A percentile compares a stretch with the other conserved stretches of the same genome.
These are phyloP conservation scores for Leptographium galeiforme DNA, from an alignment of 2,329 filamentous ascomycete species.

Conservation along the genomic window DNA sequence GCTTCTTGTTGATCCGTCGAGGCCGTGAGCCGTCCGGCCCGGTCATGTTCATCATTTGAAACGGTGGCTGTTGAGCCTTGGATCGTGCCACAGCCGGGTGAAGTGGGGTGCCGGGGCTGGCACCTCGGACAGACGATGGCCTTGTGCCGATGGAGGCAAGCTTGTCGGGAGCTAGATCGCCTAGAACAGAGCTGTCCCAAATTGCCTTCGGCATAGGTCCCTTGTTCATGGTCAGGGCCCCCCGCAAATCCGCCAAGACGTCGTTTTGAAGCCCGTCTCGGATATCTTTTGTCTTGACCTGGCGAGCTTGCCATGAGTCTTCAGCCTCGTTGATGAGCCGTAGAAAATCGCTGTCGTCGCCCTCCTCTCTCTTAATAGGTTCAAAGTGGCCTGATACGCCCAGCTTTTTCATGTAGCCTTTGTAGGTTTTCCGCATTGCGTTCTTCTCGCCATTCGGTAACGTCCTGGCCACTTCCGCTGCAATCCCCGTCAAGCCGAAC, in stretches of 20 bases:
- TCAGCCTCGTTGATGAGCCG: slow-evolving; percentile 37
- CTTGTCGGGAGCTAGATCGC: slow-evolving; percentile 35
- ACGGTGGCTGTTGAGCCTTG: slow-evolving; percentile 18
- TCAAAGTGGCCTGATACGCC: slow-evolving; percentile 51
- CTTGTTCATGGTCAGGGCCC: slow-evolving; percentile 43
- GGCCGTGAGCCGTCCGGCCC: slow-evolving; percentile 39
- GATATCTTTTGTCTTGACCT: slow-evolving; percentile 42
- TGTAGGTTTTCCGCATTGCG: slow-evolving; percentile 53
- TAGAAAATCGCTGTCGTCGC: slow-evolving; percentile 37
- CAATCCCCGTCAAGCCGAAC: slow-evolving; percentile 42
- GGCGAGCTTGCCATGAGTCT: slow-evolving; percentile 42
- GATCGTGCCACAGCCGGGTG: slow-evolving; percentile 21
- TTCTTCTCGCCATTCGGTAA: slow-evolving; percentile 56
- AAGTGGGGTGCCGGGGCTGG: slow-evolving; percentile 39
- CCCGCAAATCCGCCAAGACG: slow-evolving; percentile 29
- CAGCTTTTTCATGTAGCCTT: slow-evolving; percentile 52
- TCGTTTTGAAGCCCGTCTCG: slow-evolving; percentile 35
- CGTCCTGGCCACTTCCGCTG: slow-evolving; percentile 47
- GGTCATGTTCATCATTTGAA: slow-evolving; percentile 14
- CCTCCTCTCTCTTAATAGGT: slow-evolving; percentile 39
- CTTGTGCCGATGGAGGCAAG: slow-evolving; percentile 22
- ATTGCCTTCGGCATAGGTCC: slow-evolving; percentile 39
- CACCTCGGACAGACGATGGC: slow-evolving; percentile 30
- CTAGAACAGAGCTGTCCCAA: slow-evolving; percentile 46
- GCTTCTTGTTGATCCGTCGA: slow-evolving; percentile 56